phyloP scores from a whole-genome alignment of 1,284 basidiomycete species.

The Rhizopogon parksii region DNA sequence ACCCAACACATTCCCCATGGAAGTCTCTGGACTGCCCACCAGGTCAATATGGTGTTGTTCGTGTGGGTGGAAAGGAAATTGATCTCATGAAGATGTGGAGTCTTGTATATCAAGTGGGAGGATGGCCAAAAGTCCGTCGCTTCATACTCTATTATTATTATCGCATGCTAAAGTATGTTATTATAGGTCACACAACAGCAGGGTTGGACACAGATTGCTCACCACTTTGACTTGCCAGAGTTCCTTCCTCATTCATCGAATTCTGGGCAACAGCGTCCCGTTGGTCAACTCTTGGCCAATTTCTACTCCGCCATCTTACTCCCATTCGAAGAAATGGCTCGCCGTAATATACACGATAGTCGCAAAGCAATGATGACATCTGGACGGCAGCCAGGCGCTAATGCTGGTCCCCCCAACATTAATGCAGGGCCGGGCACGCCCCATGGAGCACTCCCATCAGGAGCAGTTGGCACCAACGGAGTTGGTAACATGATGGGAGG shows the following conservation, averaged over 20 bases:
- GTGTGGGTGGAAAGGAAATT: conserved; percentile 71
- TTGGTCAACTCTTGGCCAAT: conserved; percentile 43
- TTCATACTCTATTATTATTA: conserved; percentile 6
- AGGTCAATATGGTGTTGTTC: conserved; percentile 51
- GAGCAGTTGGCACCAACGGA: conserved; percentile 12
- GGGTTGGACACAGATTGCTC: conserved; percentile 46
- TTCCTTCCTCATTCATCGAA: conserved; percentile 39
- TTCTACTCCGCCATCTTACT: conserved; percentile 55
- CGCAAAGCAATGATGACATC: conserved; percentile 41
- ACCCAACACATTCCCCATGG: conserved; percentile 56
- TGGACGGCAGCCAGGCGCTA: conserved; percentile 20
- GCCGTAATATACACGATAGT: conserved; percentile 49
- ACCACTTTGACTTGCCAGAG: conserved; percentile 60
- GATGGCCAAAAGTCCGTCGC: conserved; percentile 45
- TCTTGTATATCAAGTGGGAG: conserved; percentile 49
- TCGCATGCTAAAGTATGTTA: conserved; percentile 5
- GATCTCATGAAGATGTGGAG: conserved; percentile 69
- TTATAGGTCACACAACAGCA: conserved; percentile 28
- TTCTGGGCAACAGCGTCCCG: conserved; percentile 40
- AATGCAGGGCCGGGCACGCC: conserved; percentile 10
- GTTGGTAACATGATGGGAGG: conserved; percentile 24
- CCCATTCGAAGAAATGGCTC: conserved; percentile 65
- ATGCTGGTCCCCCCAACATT: conserved; percentile 12
- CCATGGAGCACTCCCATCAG: conserved; percentile 8
- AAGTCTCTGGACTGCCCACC: conserved; percentile 51